A percentile compares a stretch with the other conserved stretches of the same genome.
Conservation (phyloP, 2,329 filamentous ascomycete species). For the Aspergillus texensis region DNA sequence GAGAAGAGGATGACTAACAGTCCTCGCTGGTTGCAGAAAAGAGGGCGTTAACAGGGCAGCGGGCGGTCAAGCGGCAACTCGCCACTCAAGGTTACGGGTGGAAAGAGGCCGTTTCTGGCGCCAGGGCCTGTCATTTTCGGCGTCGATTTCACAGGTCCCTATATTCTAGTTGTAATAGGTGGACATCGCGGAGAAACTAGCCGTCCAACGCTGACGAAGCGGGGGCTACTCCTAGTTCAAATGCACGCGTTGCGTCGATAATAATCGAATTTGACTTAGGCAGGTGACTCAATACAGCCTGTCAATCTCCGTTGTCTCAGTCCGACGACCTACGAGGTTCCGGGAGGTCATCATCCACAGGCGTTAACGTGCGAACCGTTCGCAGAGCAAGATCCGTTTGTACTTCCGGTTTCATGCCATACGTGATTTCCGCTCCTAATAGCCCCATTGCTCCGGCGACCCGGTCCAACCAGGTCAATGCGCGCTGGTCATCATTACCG, state of each 20-base stretch:
- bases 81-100: too few species aligned
- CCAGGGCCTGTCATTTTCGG: too few species aligned
- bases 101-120: too few species aligned
- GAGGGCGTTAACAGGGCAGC: too few species aligned
- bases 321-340: background rate
- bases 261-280: too few species aligned
- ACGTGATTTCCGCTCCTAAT: background rate
- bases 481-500: background rate
- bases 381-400: background rate
- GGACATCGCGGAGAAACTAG: background rate
- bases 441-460: background rate
- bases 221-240: background rate
- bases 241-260: background rate
- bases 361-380: background rate
- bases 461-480: background rate
- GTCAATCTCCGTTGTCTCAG: background rate
- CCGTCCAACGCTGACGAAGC: background rate
- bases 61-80: too few species aligned
- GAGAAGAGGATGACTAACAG: too few species aligned
- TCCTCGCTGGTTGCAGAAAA: too few species aligned
- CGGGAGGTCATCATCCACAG: background rate
- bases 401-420: background rate
- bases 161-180: background rate
- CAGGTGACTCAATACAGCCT: background rate
- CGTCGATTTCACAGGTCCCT: too few species aligned